Conservation (phyloP, 139 green algal genomes). For the Chlorella sp. region DNA sequence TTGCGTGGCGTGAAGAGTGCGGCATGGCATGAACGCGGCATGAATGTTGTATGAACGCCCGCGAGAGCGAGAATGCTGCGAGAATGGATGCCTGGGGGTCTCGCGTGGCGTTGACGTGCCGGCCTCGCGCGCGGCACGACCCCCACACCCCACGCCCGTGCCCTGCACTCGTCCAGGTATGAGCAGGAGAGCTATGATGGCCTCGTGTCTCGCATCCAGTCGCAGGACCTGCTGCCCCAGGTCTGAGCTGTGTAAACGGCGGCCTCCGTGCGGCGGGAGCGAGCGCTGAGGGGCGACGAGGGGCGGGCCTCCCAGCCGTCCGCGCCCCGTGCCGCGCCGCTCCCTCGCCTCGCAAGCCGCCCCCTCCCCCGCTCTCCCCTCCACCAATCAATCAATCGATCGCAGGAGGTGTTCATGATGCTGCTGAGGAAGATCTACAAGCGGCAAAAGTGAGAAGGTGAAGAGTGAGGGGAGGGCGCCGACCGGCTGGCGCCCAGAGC, state of each 20-base stretch:
- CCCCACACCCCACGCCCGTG: too few species aligned
- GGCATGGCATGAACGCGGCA: too few species aligned
- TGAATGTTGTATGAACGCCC: too few species aligned
- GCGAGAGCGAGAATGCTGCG: too few species aligned
- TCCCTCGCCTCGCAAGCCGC: not conserved
- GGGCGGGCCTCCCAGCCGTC: not conserved
- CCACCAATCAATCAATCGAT: too few species aligned
- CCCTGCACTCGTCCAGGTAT: conserved; percentile 53
- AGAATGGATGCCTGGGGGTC: too few species aligned
- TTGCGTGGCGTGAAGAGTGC: too few species aligned
- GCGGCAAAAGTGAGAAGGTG: conserved; percentile 89
- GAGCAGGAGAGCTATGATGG: conserved; percentile 76
- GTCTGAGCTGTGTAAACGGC: not conserved
- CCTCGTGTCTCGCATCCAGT: conserved; percentile 69
- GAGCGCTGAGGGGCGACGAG: not conserved
- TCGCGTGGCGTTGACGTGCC: too few species aligned
- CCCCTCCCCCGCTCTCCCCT: not conserved
- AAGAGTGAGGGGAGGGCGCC: not conserved
- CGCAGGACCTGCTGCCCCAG: conserved; percentile 80
- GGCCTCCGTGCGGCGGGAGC: not conserved
- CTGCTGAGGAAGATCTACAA: conserved; percentile 98
- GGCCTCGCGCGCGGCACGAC: too few species aligned
- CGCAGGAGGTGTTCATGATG: conserved; percentile 77
- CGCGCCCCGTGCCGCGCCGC: not conserved
- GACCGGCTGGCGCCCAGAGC: not conserved